Conservation (phyloP, 2,329 filamentous ascomycete species). For the Simplicillium aogashimaense region DNA sequence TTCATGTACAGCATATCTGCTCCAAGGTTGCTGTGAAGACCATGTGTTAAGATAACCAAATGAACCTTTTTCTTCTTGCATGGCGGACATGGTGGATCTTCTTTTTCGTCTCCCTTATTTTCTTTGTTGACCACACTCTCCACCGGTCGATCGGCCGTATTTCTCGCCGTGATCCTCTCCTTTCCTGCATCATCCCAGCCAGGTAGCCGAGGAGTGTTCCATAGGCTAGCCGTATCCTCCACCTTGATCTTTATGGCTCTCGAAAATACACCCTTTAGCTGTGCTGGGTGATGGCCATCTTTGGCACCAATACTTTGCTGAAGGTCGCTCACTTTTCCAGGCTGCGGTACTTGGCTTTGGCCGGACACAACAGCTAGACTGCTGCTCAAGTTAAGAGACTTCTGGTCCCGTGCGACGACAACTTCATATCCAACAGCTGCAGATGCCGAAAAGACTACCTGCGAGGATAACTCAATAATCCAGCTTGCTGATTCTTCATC, state of each 20-base stretch:
- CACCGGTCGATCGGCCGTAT: constrained; percentile 19
- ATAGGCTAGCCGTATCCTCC: constrained; percentile 81
- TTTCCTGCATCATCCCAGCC: constrained; percentile 41
- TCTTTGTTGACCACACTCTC: constrained; percentile 23
- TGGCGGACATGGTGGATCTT: constrained; percentile 2
- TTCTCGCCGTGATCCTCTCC: constrained; percentile 13
- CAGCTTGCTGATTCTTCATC: constrained; percentile 59
- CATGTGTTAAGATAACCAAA: constrained; percentile 86
- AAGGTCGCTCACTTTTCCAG: constrained; percentile 68
- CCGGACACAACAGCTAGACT: constrained; percentile 34
- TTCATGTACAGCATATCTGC: constrained; percentile 97
- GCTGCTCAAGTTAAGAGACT: constrained; percentile 60
- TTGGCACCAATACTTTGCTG: constrained; percentile 51
- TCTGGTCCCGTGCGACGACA: constrained; percentile 74
- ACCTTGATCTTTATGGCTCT: constrained; percentile 67
- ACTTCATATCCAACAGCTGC: constrained; percentile 85
- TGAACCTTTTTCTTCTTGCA: constrained; percentile 71
- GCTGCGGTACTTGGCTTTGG: constrained; percentile 41
- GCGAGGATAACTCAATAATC: constrained; percentile 85
- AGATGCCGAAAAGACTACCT: constrained; percentile 86
- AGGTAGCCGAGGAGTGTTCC: constrained; percentile 84
- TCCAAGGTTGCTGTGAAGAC: constrained; percentile 88
- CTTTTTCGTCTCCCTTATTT: constrained; percentile 15
- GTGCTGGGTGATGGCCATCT: constrained; percentile 49
- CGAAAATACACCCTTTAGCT: constrained; percentile 72